phyloP scores from a whole-genome alignment of 371 early-diverging fungal species.

The Mucor piriformis region DNA sequence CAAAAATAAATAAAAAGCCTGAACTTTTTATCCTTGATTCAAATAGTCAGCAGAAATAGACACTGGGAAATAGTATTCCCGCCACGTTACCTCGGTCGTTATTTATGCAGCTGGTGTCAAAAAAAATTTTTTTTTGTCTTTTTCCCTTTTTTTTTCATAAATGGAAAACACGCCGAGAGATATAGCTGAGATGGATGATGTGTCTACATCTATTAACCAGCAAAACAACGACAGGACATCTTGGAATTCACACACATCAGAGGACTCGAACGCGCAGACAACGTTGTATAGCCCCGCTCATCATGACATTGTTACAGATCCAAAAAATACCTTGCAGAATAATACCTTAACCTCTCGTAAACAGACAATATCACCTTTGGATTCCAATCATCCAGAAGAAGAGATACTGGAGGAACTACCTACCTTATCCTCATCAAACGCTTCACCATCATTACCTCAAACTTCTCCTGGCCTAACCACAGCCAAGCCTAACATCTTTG shows the following conservation, averaged over 20 bases:
- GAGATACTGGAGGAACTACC: not conserved
- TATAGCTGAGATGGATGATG: not conserved
- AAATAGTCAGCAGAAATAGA: not conserved
- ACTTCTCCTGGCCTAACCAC: not conserved
- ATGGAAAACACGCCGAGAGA: not conserved
- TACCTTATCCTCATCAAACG: not conserved
- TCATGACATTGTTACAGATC: not conserved
- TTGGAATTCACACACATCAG: slow-evolving; percentile 1
- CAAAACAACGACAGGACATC: slow-evolving; percentile 1
- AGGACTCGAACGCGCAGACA: not conserved
- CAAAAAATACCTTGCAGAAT: not conserved
- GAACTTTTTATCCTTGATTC: not conserved
- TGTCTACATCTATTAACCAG: not conserved
- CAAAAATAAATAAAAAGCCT: not conserved
- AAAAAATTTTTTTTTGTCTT: not conserved
- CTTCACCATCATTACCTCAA: not conserved
- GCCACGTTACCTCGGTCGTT: not conserved
- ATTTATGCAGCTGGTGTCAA: slow-evolving; percentile 5
- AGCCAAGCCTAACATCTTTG: not conserved
- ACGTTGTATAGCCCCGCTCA: slow-evolving; percentile 1
- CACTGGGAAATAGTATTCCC: not conserved
- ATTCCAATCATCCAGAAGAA: not conserved
- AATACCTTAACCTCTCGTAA: not conserved
- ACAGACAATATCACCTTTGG: not conserved
- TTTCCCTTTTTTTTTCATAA: not conserved